Conservation (phyloP, 768 basidiomycete genomes). For the Lactifluus volemus region DNA sequence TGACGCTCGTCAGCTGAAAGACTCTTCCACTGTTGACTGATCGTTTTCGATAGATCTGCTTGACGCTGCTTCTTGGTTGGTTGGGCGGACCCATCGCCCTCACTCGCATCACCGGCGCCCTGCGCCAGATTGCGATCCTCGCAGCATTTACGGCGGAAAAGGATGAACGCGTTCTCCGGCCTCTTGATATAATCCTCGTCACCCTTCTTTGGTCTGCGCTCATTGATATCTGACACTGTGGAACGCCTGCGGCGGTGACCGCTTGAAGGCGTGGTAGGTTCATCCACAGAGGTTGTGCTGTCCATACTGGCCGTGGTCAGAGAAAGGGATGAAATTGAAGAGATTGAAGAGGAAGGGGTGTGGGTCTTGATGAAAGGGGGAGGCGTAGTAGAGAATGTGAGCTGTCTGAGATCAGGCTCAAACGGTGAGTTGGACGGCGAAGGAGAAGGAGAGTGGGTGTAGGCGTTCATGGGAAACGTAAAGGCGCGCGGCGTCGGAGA, state of each 20-base stretch:
- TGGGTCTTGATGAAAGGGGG: slow-evolving; percentile 28
- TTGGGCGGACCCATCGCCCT: slow-evolving; percentile 13
- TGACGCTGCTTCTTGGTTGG: slow-evolving; percentile 66
- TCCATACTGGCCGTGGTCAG: slow-evolving; percentile 23
- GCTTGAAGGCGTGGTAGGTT: slow-evolving; percentile 16
- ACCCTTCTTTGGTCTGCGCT: slow-evolving; percentile 46
- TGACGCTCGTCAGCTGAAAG: slow-evolving; percentile 56
- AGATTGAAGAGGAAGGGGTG: slow-evolving; percentile 36
- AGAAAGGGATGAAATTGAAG: slow-evolving; percentile 32
- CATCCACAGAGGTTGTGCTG: slow-evolving; percentile 23
- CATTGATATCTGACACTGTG: slow-evolving; percentile 28
- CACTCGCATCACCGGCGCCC: slow-evolving; percentile 30
- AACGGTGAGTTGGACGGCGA: slow-evolving; percentile 63
- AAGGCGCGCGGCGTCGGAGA: slow-evolving; percentile 65
- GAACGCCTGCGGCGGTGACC: slow-evolving; percentile 29
- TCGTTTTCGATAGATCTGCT: slow-evolving; percentile 74
- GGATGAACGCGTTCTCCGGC: slow-evolving; percentile 78
- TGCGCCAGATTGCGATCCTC: slow-evolving; percentile 55
- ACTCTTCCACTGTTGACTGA: slow-evolving; percentile 73
- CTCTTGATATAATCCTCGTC: slow-evolving; percentile 81
- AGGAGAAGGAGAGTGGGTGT: slow-evolving; percentile 45
- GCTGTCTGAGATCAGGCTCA: slow-evolving; percentile 53
- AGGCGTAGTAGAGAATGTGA: slow-evolving; percentile 39
- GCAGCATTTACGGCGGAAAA: slow-evolving; percentile 73
- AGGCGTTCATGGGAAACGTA: slow-evolving; percentile 40